These are phyloP conservation scores for Aspergillus sp. DNA, from an alignment of 2,329 filamentous ascomycete species.

Conservation along the genomic window DNA sequence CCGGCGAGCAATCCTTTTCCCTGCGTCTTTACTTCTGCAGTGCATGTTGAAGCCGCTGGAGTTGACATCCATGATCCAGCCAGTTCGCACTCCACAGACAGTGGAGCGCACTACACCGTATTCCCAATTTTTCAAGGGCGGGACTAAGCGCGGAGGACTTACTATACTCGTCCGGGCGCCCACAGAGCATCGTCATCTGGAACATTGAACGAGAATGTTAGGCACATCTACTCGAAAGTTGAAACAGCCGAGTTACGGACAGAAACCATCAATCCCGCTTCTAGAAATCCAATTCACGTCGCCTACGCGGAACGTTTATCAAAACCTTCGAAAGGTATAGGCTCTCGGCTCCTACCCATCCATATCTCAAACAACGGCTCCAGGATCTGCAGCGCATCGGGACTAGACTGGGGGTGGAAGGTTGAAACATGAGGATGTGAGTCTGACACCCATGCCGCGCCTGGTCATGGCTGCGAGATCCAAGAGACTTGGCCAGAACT, in stretches of 20 bases:
- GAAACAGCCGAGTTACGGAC: too few relatives aligned
- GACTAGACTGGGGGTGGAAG: not conserved
- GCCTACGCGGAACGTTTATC: not conserved
- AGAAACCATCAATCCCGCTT: not conserved
- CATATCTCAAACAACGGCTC: conserved; percentile 6
- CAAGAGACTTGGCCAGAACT: not conserved
- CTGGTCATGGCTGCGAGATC: not conserved
- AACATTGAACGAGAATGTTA: not conserved
- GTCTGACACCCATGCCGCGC: not conserved
- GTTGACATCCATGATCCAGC: not conserved
- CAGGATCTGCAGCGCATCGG: conserved; percentile 10
- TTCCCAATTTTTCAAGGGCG: not conserved
- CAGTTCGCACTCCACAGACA: not conserved
- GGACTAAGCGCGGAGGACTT: conserved; percentile 1
- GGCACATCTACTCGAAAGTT: too few relatives aligned
- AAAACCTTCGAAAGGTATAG: not conserved
- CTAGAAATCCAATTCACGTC: not conserved
- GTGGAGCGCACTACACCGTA: not conserved
- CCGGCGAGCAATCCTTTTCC: too few relatives aligned
- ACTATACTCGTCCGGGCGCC: not conserved
- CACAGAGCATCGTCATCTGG: not conserved
- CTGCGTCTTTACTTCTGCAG: too few relatives aligned
- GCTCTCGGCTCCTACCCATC: not conserved
- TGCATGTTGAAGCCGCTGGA: not conserved
- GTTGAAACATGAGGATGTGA: not conserved